Evolutionary conservation across 345 rosid species (phyloP), one percentile per base, ranked within the genome.

Genomic region (Salix purpurea): DNA sequence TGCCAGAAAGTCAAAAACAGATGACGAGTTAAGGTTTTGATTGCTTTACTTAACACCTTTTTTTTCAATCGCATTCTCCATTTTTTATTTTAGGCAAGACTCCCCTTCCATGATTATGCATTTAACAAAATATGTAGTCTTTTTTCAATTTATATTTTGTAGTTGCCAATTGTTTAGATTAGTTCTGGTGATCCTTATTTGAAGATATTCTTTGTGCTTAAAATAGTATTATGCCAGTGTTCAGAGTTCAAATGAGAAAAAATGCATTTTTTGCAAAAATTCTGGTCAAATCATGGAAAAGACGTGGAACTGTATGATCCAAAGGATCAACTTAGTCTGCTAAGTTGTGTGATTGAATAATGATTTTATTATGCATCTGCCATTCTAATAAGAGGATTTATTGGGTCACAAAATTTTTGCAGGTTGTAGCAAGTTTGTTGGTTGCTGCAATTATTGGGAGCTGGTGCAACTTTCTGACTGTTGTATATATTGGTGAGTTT

Each of bases 391-490:
- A 80, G 26, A n/a, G 26, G 39, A 48, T 12, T 60, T 48, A 61
- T 37, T 26, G 24, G 70, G 70, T 50, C 71, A n/a, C 16, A 40
- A 73, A 26, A 56, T 66, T 42, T 32, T 83, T 67, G n/a, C 89
- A 96, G 99, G 93, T 86, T 65, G 77, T 80, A 16, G 74, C 65
- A 67, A 86, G 97, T 85, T 85, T 96, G 79, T 92, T 90, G 94
- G 81, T 46, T 75, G 91, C 90, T 67, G 97, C 98, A 65, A 81
- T 96, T 23, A 79, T 94, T n/a, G 97, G 99, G 73, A 94, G 96
- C 90, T 96, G 97, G 87, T 96, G 92, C 90, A 94, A 90, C 77
- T 92, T 96, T 77, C 84, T 96, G 61, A 94, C 98, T 26, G 97
- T 94, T 82, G 34, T 94, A n/a, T 96, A 94, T 71, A 78, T 91